Conservation (phyloP, 495 filamentous ascomycete species). For the Thermothielavioides terrestris region DNA sequence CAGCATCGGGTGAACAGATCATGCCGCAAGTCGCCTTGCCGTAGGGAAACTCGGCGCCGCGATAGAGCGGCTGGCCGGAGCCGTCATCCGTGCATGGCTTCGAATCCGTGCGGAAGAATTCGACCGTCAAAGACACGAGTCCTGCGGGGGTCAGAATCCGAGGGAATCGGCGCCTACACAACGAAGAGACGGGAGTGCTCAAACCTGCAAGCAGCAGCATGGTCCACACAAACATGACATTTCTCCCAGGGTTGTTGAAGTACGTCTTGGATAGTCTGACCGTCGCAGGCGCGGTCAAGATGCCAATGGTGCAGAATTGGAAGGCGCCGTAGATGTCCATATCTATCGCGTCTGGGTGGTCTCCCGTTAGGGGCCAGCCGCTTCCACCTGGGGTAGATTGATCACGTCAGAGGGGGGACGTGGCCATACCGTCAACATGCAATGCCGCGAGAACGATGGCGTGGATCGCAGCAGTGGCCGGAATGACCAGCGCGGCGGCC, state of each 20-base stretch:
- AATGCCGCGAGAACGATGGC: conserved; percentile 47
- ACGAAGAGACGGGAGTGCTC: conserved; percentile 5
- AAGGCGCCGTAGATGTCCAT: conserved; percentile 59
- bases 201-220: conserved; percentile 47
- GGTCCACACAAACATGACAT: conserved; percentile 55
- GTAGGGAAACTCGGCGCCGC: conserved; percentile 30
- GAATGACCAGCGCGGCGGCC: conserved; percentile 52
- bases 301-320: conserved; percentile 53
- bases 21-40: conserved; percentile 31
- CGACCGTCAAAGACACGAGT: conserved; percentile 48
- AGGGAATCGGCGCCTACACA: neutral
- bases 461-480: conserved; percentile 52
- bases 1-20: conserved; percentile 29
- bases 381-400: too few species aligned
- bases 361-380: neutral
- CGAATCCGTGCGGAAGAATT: conserved; percentile 45
- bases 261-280: conserved; percentile 50
- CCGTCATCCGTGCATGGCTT: conserved; percentile 31
- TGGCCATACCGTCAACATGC: conserved; percentile 42
- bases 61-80: neutral
- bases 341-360: conserved; percentile 44
- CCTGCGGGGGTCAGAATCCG: conserved; percentile 22
- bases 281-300: conserved; percentile 49
- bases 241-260: conserved; percentile 51
- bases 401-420: neutral